Conservation (phyloP, 164 flowering plant species). For the Taxillus chinensis region DNA sequence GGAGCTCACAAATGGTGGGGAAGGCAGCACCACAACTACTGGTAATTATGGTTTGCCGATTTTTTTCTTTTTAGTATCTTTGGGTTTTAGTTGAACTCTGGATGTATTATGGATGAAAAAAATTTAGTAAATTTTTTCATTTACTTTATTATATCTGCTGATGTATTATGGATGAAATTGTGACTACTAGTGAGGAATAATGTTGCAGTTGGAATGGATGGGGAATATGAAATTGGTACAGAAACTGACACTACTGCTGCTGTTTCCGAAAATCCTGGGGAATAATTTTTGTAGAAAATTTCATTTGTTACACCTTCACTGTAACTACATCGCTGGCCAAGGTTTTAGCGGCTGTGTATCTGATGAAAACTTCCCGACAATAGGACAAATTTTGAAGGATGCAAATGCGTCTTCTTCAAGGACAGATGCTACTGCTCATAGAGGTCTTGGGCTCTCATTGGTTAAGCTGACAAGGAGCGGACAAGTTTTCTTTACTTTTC, state of each 20-base stretch:
- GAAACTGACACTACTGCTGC: constrained; percentile 8
- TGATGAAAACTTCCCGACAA: constrained; percentile 3
- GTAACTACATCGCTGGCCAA: neutral
- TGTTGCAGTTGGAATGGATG: constrained; percentile 17
- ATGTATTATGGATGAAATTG: constrained; percentile 12
- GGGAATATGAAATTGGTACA: constrained; percentile 6
- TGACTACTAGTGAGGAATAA: constrained; percentile 39
- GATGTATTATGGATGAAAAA: constrained; percentile 11
- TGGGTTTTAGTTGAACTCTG: no score
- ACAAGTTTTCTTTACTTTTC: constrained; percentile 60
- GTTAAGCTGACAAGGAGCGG: constrained; percentile 87
- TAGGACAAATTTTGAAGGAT: constrained; percentile 23
- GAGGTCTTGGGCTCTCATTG: constrained; percentile 37
- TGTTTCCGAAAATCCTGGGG: constrained; percentile 11
- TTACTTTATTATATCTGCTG: no score
- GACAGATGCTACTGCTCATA: constrained; percentile 14
- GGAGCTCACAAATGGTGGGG: constrained; percentile 6
- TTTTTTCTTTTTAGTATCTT: no score
- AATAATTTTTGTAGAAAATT: constrained; percentile 1
- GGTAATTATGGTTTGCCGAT: no score
- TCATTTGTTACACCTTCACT: neutral
- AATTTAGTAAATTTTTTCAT: no score
- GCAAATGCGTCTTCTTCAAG: constrained; percentile 7
- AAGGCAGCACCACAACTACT: constrained; percentile 8
- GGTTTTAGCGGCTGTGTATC: neutral